Evolutionary conservation across 2,329 filamentous ascomycete species (phyloP).

Genomic region (Sporothrix humicola): DNA sequence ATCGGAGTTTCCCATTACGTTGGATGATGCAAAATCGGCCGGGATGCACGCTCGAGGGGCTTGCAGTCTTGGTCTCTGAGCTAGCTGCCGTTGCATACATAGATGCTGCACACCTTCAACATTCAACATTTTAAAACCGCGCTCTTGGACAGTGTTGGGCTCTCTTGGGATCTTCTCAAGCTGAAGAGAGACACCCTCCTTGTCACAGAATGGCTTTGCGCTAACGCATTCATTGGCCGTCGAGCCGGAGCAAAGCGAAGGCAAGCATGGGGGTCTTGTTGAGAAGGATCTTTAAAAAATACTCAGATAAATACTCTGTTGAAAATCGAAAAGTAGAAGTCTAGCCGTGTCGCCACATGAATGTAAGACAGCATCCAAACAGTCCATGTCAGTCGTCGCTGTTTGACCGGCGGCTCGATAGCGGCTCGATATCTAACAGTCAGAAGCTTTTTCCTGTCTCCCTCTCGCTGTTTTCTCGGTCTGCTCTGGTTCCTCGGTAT

Average conservation of each 20-base stretch:
- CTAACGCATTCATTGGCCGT: constrained; percentile 9
- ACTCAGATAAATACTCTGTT: too few species aligned
- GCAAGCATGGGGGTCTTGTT: background rate
- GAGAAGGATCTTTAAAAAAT: background rate
- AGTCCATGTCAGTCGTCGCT: background rate
- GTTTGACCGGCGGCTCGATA: constrained; percentile 14
- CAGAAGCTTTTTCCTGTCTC: constrained; percentile 6
- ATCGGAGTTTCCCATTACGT: constrained; percentile 17
- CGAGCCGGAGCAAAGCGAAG: background rate
- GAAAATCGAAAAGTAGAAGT: background rate
- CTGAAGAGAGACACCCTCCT: constrained; percentile 11
- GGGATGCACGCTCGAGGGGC: constrained; percentile 28
- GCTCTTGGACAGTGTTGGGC: background rate
- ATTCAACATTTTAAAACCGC: background rate
- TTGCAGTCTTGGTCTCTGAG: background rate
- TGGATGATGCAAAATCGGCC: constrained; percentile 12
- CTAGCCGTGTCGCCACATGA: background rate
- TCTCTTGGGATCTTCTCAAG: background rate
- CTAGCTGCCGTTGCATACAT: background rate
- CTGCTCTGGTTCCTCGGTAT: constrained; percentile 18
- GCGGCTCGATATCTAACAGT: constrained; percentile 19
- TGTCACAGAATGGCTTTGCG: background rate
- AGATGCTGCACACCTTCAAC: background rate
- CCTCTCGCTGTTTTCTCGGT: background rate
- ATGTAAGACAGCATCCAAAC: background rate